phyloP scores from a whole-genome alignment of 2,329 filamentous ascomycete genomes.

The Colletotrichum scovillei region DNA sequence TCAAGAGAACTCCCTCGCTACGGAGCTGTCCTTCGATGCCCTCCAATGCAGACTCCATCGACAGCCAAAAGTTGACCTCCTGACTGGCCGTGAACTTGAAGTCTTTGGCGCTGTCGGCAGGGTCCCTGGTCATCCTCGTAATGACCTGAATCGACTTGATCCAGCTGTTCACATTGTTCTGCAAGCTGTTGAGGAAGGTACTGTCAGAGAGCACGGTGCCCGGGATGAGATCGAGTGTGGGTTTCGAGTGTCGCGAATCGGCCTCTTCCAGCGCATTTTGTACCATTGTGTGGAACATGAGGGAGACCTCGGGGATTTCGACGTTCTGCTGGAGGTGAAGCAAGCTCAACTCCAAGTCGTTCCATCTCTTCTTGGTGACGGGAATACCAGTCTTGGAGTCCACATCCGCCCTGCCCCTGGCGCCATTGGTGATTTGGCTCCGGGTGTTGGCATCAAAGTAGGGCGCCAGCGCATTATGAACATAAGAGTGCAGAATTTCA shows the following conservation, averaged over 20 bases:
- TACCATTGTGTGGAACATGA: conserved; percentile 90
- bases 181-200: conserved; percentile 91
- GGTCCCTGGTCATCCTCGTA: conserved; percentile 92
- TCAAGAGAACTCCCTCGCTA: conserved; percentile 89
- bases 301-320: conserved; percentile 91
- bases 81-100: conserved; percentile 81
- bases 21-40: conserved; percentile 89
- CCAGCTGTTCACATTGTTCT: conserved; percentile 95
- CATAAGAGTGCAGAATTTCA: conserved; percentile 90
- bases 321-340: conserved; percentile 96
- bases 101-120: conserved; percentile 66
- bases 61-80: conserved; percentile 99
- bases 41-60: conserved; percentile 94
- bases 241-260: conserved; percentile 71
- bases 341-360: conserved; percentile 90
- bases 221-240: conserved; percentile 84
- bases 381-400: conserved; percentile 95
- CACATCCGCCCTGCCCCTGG: conserved; percentile 81
- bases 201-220: conserved; percentile 84
- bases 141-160: conserved; percentile 98
- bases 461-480: conserved; percentile 91
- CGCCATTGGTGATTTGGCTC: conserved; percentile 73
- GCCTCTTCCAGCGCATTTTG: conserved; percentile 87
- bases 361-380: conserved; percentile 96
- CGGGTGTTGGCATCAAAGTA: conserved; percentile 98